Evolutionary conservation across 352 stramenopile genomes (phyloP).

Genomic region (Phytophthora tentaculata): DNA sequence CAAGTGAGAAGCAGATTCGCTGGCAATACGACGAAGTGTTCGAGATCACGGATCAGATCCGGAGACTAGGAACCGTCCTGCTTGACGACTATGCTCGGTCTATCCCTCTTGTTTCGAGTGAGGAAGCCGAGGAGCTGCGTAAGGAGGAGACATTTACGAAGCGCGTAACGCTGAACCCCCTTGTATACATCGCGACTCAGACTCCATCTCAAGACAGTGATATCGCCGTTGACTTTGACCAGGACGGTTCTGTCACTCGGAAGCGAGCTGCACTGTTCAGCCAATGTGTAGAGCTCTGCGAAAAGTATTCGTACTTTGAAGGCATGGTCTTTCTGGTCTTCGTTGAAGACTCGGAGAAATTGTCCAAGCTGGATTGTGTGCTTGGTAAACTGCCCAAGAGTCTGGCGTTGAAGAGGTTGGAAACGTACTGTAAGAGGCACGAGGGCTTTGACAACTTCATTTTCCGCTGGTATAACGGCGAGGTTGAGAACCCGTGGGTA

Average conservation of each 20-base stretch:
- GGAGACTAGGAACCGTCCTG: conserved; percentile 55
- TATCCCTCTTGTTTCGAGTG: conserved; percentile 40
- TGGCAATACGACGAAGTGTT: conserved; percentile 69
- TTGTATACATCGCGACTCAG: conserved; percentile 74
- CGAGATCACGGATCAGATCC: conserved; percentile 68
- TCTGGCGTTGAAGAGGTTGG: conserved; percentile 59
- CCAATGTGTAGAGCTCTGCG: conserved; percentile 61
- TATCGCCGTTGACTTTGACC: conserved; percentile 37
- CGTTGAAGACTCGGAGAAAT: conserved; percentile 63
- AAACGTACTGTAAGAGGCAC: conserved; percentile 66
- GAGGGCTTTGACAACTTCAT: conserved; percentile 71
- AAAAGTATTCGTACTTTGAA: conserved; percentile 85
- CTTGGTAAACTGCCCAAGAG: conserved; percentile 65
- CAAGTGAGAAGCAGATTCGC: conserved; percentile 42
- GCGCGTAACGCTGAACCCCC: conserved; percentile 64
- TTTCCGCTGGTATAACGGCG: conserved; percentile 80
- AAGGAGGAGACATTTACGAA: conserved; percentile 72
- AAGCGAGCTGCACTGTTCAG: conserved; percentile 65
- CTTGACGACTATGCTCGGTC: conserved; percentile 66
- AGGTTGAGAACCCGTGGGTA: conserved; percentile 74
- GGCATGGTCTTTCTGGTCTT: conserved; percentile 81
- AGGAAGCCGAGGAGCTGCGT: conserved; percentile 62
- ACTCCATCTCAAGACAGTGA: conserved; percentile 29
- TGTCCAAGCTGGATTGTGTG: conserved; percentile 74
- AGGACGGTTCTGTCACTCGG: conserved; percentile 33